These are phyloP conservation scores for Geranomyces variabilis DNA, from an alignment of 192 early-diverging fungal species.

Conservation along the genomic window DNA sequence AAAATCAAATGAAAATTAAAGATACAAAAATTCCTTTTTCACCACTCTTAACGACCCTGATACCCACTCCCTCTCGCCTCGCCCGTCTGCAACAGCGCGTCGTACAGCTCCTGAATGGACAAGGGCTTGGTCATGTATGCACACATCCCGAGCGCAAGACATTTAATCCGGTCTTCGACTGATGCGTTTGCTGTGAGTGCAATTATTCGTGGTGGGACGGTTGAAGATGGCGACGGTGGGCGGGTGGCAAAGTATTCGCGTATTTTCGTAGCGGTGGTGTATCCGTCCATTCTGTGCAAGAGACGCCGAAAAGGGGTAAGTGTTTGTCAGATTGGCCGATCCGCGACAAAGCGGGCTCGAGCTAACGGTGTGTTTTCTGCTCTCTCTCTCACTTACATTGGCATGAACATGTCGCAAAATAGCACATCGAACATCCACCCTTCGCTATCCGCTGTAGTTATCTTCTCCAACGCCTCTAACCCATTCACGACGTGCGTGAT, in stretches of 20 bases:
- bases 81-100: slow-evolving; percentile 1
- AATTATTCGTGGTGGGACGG: neutral
- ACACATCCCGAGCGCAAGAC: slow-evolving; percentile 16
- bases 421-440: slow-evolving; percentile 21
- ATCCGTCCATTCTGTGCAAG: slow-evolving; percentile 20
- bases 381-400: neutral
- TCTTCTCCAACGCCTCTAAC: neutral
- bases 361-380: too few relatives aligned
- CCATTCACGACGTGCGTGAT: slow-evolving; percentile 6
- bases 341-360: neutral
- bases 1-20: too few relatives aligned
- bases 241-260: neutral
- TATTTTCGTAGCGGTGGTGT: slow-evolving; percentile 3
- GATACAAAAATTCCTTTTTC: too few relatives aligned
- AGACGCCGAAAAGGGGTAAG: too few relatives aligned
- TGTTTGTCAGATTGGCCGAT: neutral
- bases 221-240: neutral
- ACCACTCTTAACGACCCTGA: too few relatives aligned
- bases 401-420: slow-evolving; percentile 18
- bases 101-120: slow-evolving; percentile 17
- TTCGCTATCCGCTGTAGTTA: neutral
- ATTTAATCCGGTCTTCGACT: slow-evolving; percentile 19
- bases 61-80: neutral
- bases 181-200: slow-evolving; percentile 25
- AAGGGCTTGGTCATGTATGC: slow-evolving; percentile 26